Evolutionary conservation across 257 asterid genomes (phyloP).

Genomic region (Avicennia marina): DNA sequence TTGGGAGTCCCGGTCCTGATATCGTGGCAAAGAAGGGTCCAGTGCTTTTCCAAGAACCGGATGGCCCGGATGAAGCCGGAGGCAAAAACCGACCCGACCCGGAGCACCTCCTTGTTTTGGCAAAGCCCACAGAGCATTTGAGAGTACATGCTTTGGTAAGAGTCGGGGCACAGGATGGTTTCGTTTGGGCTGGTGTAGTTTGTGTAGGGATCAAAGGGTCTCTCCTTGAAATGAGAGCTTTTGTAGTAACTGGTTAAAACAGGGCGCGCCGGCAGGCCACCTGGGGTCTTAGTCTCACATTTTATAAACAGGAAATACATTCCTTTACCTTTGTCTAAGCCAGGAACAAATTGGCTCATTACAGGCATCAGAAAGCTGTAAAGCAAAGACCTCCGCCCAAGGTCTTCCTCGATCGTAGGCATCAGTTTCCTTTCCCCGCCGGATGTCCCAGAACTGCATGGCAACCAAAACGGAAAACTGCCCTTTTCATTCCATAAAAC

Average conservation of each 20-base stretch:
- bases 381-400: slow-evolving; percentile 27
- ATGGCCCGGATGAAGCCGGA: slow-evolving; percentile 44
- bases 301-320: slow-evolving; percentile 33
- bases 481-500: no score
- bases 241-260: slow-evolving; percentile 38
- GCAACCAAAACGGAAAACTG: no score
- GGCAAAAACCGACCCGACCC: slow-evolving; percentile 40
- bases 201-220: slow-evolving; percentile 34
- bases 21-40: slow-evolving; percentile 30
- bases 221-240: slow-evolving; percentile 27
- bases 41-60: slow-evolving; percentile 34
- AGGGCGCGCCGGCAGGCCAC: slow-evolving; percentile 36
- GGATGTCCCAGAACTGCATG: slow-evolving; percentile 32
- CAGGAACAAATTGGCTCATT: slow-evolving; percentile 36
- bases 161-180: slow-evolving; percentile 33
- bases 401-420: slow-evolving; percentile 41
- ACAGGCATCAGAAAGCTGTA: slow-evolving; percentile 43
- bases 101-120: slow-evolving; percentile 28
- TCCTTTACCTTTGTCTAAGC: slow-evolving; percentile 34
- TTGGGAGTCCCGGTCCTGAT: slow-evolving; percentile 29
- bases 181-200: slow-evolving; percentile 42
- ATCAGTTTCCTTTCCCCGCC: slow-evolving; percentile 39
- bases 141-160: slow-evolving; percentile 44
- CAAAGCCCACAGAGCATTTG: slow-evolving; percentile 45
- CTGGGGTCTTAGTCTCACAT: slow-evolving; percentile 34